Percentiles rank a stretch among this genome's conserved stretches.
Evolutionary conservation across 2,329 filamentous ascomycete species (phyloP).

Genomic region (Ceratocystis albifundus): DNA sequence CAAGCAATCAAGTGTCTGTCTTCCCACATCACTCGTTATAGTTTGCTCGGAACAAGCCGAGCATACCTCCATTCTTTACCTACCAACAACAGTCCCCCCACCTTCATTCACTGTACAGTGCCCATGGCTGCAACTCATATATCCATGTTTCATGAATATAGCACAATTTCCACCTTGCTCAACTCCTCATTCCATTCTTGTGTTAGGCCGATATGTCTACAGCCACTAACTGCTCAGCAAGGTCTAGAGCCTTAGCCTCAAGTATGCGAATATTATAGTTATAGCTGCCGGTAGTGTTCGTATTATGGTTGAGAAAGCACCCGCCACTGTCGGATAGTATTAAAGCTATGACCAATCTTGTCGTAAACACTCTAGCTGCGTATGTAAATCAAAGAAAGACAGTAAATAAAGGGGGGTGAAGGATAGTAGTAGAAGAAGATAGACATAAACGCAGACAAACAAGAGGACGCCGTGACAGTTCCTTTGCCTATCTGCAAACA

Average conservation of each 20-base stretch:
- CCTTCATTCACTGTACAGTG: neutral
- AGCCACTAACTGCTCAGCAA: too few species aligned
- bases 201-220: too few species aligned
- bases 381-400: too few species aligned
- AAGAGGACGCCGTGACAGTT: neutral
- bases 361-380: neutral
- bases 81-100: neutral
- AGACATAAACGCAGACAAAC: neutral
- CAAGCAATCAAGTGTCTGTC: neutral
- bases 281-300: too few species aligned
- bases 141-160: too few species aligned
- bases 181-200: too few species aligned
- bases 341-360: neutral
- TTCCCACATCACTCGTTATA: neutral
- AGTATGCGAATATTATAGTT: too few species aligned
- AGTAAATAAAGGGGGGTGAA: too few species aligned
- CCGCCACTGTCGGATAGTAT: neutral
- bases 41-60: slow-evolving; percentile 6
- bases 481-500: neutral
- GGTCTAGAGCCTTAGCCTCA: too few species aligned
- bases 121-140: too few species aligned
- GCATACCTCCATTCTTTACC: neutral
- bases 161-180: too few species aligned
- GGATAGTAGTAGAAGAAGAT: neutral
- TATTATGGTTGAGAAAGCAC: too few species aligned